Percentiles rank a stretch among this genome's conserved stretches.
Evolutionary conservation across 225 moss, liverwort and hornwort species (phyloP).

Genomic region (Bryoerythrophyllum caledonicum): DNA sequence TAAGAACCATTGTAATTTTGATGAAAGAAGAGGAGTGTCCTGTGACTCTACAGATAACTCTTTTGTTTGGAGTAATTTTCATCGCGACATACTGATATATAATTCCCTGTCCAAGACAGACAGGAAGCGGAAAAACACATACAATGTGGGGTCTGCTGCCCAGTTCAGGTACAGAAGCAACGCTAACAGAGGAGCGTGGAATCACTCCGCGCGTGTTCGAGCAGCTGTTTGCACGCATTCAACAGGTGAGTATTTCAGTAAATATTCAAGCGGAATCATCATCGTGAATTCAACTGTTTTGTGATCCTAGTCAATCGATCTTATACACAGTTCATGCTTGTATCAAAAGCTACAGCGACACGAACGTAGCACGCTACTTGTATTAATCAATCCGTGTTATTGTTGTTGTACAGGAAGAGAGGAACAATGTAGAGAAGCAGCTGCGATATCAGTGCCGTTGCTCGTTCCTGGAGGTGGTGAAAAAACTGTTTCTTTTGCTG

Average conservation of each 20-base stretch:
- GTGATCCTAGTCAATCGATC: neutral
- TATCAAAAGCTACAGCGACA: neutral
- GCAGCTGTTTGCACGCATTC: conserved; percentile 74
- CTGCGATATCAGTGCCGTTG: conserved; percentile 89
- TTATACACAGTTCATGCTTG: neutral
- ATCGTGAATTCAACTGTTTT: neutral
- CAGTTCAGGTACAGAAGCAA: conserved; percentile 42
- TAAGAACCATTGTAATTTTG: no score
- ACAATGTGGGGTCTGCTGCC: conserved; percentile 85
- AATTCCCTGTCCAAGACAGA: conserved; percentile 36
- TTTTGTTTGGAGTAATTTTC: neutral
- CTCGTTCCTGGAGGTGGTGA: conserved; percentile 78
- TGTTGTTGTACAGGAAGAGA: conserved; percentile 66
- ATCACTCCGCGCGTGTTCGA: conserved; percentile 81
- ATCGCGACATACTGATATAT: neutral
- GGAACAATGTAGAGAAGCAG: conserved; percentile 56
- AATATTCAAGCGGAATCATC: neutral
- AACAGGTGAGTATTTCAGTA: conserved; percentile 48
- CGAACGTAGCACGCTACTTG: no score
- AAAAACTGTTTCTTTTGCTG: neutral
- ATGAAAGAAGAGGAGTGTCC: no score
- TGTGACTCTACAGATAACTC: neutral
- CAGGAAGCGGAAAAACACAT: conserved; percentile 95
- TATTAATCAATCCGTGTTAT: neutral
- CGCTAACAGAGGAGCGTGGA: conserved; percentile 64